phyloP scores from a whole-genome alignment of 805 yeast genomes.

The Maudiozyma barnettii region DNA sequence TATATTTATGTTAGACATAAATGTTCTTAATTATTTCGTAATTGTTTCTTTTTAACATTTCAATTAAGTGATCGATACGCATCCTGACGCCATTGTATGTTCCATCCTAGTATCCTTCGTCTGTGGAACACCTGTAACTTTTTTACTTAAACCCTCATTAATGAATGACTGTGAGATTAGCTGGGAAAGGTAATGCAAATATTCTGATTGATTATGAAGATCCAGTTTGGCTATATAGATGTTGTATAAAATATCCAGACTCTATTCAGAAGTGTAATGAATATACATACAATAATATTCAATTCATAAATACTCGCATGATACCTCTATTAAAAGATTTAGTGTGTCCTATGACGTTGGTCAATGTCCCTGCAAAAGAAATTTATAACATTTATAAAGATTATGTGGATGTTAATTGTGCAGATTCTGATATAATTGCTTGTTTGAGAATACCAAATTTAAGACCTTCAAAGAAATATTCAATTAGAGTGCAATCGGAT shows the following conservation, averaged over 20 bases:
- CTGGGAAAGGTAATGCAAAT: conserved; percentile 24
- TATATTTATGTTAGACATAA: no score
- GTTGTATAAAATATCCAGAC: conserved; percentile 14
- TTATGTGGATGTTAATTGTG: not conserved
- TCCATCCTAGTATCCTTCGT: no score
- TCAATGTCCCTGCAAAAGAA: conserved; percentile 1
- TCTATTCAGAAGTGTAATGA: conserved; percentile 16
- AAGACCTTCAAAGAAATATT: conserved; percentile 2
- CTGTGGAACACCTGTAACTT: no score
- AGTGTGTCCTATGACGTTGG: conserved; percentile 11
- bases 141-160: no score
- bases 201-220: conserved; percentile 13
- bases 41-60: no score
- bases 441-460: conserved; percentile 16
- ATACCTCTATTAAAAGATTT: conserved; percentile 9
- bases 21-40: no score
- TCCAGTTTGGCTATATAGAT: conserved; percentile 13
- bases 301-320: conserved; percentile 9
- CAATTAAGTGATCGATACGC: no score
- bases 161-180: conserved; percentile 1
- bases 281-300: conserved; percentile 14
- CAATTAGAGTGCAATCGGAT: conserved; percentile 8
- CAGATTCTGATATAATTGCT: conserved; percentile 3
- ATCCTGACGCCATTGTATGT: no score
- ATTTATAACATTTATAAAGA: not conserved